phyloP scores from a whole-genome alignment of 2,329 filamentous ascomycete species.

The Orbilia javanica region DNA sequence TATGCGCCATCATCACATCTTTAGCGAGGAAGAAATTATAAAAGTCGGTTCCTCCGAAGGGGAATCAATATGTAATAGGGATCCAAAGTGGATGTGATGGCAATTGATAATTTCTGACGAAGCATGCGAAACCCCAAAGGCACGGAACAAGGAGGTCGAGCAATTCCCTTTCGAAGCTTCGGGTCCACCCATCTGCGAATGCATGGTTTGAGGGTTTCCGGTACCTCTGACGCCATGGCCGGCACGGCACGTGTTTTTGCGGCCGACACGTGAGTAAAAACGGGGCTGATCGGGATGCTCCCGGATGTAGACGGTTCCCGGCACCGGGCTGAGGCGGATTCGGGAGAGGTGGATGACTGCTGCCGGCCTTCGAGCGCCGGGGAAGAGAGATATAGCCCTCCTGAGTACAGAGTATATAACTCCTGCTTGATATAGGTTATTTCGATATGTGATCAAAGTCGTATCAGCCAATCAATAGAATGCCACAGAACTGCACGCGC shows the following conservation, averaged over 20 bases:
- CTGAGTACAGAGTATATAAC: background rate
- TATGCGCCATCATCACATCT: constrained; percentile 19
- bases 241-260: constrained; percentile 8
- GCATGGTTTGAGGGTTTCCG: background rate
- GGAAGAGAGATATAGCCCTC: constrained; percentile 4
- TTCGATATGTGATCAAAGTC: constrained; percentile 45
- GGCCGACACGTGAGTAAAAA: constrained; percentile 11
- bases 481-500: constrained; percentile 16
- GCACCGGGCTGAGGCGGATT: background rate
- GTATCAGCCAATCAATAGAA: constrained; percentile 20
- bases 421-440: constrained; percentile 47
- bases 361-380: constrained; percentile 4
- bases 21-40: constrained; percentile 3
- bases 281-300: background rate
- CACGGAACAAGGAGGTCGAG: background rate
- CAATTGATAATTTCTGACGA: constrained; percentile 25
- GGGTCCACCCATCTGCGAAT: no score
- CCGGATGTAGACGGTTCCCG: background rate
- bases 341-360: background rate
- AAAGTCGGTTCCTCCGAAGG: constrained; percentile 11
- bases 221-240: background rate
- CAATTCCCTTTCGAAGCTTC: no score
- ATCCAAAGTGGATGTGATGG: background rate
- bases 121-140: background rate
- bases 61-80: background rate